phyloP scores from a whole-genome alignment of 164 flowering plant genomes.

The Tinospora cordifolia region DNA sequence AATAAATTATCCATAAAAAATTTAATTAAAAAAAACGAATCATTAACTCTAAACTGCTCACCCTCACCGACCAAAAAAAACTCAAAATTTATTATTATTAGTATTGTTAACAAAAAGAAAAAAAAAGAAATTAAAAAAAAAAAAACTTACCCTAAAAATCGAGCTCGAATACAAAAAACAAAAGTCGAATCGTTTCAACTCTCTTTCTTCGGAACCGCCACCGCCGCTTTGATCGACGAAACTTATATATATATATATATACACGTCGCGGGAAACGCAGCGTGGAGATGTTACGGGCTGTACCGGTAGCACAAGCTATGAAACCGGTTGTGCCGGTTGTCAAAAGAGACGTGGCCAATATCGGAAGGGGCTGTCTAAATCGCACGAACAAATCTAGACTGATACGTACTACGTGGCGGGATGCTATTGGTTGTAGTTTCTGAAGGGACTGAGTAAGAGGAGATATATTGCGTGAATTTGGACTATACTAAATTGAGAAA shows the following conservation, averaged over 20 bases:
- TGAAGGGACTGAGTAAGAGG: not conserved
- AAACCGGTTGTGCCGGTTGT: not conserved
- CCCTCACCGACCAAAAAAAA: not conserved
- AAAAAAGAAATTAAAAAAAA: not conserved
- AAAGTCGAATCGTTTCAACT: slow-evolving; percentile 7
- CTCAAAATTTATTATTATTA: not conserved
- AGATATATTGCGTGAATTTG: not conserved
- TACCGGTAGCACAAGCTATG: slow-evolving; percentile 18
- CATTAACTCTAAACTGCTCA: not conserved
- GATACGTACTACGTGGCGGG: not conserved
- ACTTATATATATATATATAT: slow-evolving; percentile 23
- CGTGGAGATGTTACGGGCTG: slow-evolving; percentile 21
- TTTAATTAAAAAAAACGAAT: not conserved
- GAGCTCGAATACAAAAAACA: not conserved
- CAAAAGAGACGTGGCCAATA: not conserved
- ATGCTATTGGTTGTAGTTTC: not conserved
- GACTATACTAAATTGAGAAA: not conserved
- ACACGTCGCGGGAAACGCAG: slow-evolving; percentile 34
- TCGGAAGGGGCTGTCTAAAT: not conserved
- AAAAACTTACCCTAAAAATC: not conserved
- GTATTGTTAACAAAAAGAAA: no score
- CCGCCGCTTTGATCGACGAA: slow-evolving; percentile 7
- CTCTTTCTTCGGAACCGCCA: slow-evolving; percentile 17
- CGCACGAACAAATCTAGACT: not conserved
- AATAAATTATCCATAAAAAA: no score